Evolutionary conservation across 129 eudicot species (phyloP), one percentile per base, ranked within the genome.

Genomic region (Smallanthus sonchifolius): DNA sequence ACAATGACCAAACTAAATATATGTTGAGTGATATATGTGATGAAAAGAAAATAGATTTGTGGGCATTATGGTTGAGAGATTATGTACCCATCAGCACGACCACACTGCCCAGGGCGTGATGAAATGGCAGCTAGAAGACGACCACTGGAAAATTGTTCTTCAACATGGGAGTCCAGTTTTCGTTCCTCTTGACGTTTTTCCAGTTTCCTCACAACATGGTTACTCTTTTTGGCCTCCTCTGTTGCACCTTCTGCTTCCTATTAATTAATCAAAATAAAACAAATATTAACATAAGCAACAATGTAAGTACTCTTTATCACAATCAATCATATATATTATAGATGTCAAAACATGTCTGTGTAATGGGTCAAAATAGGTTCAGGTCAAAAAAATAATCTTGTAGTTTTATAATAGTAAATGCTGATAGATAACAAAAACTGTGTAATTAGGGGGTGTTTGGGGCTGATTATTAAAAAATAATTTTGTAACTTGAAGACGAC

Each of bases 101-200:
- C 96, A 69, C 91, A 92, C 70, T 92, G 96, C 57, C 97, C 96
- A 36, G 97, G 97, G 28, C 97, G 91, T 10, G 97, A 92, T 28
- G 97, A 84, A 65, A 92, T 92, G 28, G 93, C 89, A 52, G 96
- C 93, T 14, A 81, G 79, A 68, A 92, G 70, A 75, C 97, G 93
- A 10, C 97, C 96, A 79, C 97, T 74, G 4, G 79, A 83, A 49
- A 92, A 92, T 69, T 92, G 96, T 57, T 92, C 97, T 74, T 92
- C 97, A 48, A 92, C 83, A 75, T 89, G 97, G 7, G 84, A 8
- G 47, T 92, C 93, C 10, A 92, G 78, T 56, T 83, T 83, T 38
- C 96, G 87, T 4, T 85, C 93, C 74, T 92, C 79, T 80, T 85
- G 93, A 39, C 96, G 90, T 80, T 88, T 85, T 44, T 88, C 87